Percentiles rank a stretch among this genome's conserved stretches.
Conservation (phyloP, 208 protist genomes). For the Jaenimonas drosophilae region DNA sequence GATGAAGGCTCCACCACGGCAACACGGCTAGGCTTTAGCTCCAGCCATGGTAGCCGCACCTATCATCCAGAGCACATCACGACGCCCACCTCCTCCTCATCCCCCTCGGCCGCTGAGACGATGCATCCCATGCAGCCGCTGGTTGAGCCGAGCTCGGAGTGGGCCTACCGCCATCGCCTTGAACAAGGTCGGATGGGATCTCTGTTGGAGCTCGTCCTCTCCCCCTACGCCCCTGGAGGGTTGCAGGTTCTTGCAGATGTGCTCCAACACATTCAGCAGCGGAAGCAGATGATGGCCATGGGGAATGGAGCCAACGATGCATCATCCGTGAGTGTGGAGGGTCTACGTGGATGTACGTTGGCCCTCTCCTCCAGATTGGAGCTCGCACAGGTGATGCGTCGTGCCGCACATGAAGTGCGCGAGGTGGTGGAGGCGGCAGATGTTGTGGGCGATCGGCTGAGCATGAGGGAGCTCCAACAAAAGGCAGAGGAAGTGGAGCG, state of each 20-base stretch:
- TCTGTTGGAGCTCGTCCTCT: conserved; percentile 31
- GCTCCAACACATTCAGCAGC: conserved; percentile 9
- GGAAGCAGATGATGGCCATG: too few relatives aligned
- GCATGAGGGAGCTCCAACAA: conserved; percentile 16
- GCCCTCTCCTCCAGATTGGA: too few relatives aligned
- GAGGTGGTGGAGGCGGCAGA: conserved; percentile 8
- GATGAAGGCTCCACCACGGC: background rate
- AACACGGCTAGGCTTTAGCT: too few relatives aligned
- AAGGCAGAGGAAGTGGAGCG: conserved; percentile 14
- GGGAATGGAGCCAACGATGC: too few relatives aligned
- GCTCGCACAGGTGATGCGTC: conserved; percentile 6
- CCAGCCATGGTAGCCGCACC: too few relatives aligned
- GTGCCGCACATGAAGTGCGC: conserved; percentile 4
- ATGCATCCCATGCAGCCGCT: background rate
- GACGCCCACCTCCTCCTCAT: background rate
- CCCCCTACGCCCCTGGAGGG: conserved; percentile 47
- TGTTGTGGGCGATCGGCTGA: conserved; percentile 16
- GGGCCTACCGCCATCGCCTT: conserved; percentile 50
- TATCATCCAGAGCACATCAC: too few relatives aligned
- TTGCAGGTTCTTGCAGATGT: conserved; percentile 54
- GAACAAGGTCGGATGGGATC: conserved; percentile 26
- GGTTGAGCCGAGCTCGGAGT: background rate
- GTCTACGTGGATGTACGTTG: too few relatives aligned
- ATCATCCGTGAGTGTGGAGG: too few relatives aligned
- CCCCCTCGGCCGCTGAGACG: background rate